These are phyloP conservation scores for Calonectria fujianensis DNA, from an alignment of 2,329 filamentous ascomycete genomes.

Conservation along the genomic window DNA sequence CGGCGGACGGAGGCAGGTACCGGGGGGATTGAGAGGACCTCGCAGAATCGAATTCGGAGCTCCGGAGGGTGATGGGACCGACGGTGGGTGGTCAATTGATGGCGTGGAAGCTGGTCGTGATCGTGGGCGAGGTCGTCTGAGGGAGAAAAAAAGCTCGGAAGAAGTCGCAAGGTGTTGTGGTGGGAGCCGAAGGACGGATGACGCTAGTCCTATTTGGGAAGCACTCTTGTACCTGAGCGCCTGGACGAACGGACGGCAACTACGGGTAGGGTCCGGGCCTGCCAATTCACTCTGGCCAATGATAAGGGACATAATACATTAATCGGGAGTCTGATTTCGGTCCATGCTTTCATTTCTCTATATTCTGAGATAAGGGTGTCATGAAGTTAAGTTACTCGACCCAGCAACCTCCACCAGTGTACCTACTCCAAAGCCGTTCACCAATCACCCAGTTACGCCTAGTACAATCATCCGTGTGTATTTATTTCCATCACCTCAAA, in stretches of 20 bases:
- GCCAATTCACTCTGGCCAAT: conserved; percentile 19
- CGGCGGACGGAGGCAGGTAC: conserved; percentile 56
- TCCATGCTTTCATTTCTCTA: conserved; percentile 44
- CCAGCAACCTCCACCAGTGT: conserved; percentile 39
- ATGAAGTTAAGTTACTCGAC: conserved; percentile 36
- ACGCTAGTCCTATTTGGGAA: conserved; percentile 58
- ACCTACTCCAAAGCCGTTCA: conserved; percentile 40
- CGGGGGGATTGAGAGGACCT: conserved; percentile 47
- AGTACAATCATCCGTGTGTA: conserved; percentile 46
- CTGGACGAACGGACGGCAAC: conserved; percentile 47
- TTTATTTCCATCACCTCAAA: conserved; percentile 34
- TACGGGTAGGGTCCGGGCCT: conserved; percentile 26
- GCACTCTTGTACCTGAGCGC: conserved; percentile 30
- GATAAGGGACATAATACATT: conserved; percentile 5
- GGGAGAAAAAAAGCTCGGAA: conserved; percentile 70
- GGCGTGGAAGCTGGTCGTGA: conserved; percentile 54
- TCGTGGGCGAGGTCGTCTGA: conserved; percentile 57
- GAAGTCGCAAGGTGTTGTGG: conserved; percentile 62
- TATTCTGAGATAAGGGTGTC: conserved; percentile 43
- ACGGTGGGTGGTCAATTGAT: conserved; percentile 62
- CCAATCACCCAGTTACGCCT: conserved; percentile 52
- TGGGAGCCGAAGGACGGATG: conserved; percentile 48
- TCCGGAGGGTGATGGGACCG: conserved; percentile 53
- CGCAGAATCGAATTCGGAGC: conserved; percentile 53
- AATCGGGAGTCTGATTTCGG: background rate